These are phyloP conservation scores for Mycena crocata DNA, from an alignment of 768 basidiomycete genomes.

Conservation along the genomic window DNA sequence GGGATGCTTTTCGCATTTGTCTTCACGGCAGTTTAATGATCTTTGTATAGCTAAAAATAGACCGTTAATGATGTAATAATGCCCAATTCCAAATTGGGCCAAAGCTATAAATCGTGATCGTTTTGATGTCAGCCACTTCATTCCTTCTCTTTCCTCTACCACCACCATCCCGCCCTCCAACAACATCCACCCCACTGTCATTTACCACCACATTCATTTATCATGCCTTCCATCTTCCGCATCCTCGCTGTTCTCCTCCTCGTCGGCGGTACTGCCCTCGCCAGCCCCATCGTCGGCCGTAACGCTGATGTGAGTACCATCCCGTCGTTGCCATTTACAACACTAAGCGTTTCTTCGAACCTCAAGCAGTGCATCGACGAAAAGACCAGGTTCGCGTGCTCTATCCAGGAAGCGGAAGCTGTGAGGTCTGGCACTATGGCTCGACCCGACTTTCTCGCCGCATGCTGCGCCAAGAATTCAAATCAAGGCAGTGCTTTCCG, in stretches of 20 bases:
- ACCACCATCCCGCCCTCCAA: slow-evolving; percentile 17
- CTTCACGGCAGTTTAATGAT: slow-evolving; percentile 24
- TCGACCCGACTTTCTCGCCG: no score
- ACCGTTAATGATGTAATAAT: no score
- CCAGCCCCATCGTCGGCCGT: slow-evolving; percentile 32
- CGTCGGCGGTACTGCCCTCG: slow-evolving; percentile 27
- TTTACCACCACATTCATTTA: slow-evolving; percentile 33
- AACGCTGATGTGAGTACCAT: background rate
- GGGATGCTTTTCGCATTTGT: slow-evolving; percentile 34
- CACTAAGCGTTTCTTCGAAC: slow-evolving; percentile 1
- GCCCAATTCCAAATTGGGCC: no score
- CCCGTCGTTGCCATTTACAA: background rate
- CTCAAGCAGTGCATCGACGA: no score
- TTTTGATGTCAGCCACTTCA: no score
- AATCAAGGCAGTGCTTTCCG: no score
- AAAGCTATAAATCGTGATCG: no score
- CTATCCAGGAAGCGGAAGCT: no score
- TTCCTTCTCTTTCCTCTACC: background rate
- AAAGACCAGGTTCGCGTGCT: no score
- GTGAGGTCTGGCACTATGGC: no score
- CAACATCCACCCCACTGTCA: slow-evolving; percentile 24
- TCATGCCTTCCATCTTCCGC: slow-evolving; percentile 22
- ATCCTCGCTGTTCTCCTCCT: slow-evolving; percentile 27
- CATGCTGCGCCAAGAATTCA: no score
- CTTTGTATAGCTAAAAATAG: no score